Base-by-base conservation (phyloP, 1,284 basidiomycete genomes). In the Mycena sp. region DNA sequence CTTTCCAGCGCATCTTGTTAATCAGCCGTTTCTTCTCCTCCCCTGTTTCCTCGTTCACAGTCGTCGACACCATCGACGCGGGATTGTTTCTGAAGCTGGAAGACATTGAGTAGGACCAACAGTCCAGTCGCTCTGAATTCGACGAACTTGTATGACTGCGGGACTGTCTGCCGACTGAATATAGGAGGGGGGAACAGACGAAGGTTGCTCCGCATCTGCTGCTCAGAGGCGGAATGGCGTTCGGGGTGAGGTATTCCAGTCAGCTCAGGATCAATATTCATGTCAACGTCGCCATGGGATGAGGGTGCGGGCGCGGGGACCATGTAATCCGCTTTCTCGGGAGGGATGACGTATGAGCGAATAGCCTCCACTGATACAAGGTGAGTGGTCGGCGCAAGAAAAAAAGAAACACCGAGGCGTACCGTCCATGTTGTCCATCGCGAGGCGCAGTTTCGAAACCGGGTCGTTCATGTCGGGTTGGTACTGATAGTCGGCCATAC, bases 401-500 rank as follows among this genome's bases (percentile, higher is more conserved):
- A 7, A n/a, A 23, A 46, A 35, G 12, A n/a, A 23, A 3, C 29
- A 67, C 76, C 48, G 17, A 10, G 7, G 48, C 74, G 52, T 72
- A 96, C 95, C 91, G 71, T 98, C 90, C 81, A 96, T 87, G 3
- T 81, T 81, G 48, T 88, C 84, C 85, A 98, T 90, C 0, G 92
- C 87, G 12, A 82, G 70, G 3, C 92, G 87, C 55, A 98, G 77
- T 62, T 87, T 79, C 2, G 88, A 78, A 3, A 94, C 79, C 3
- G 89, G 87, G 71, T 96, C 93, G 23, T 86, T 77, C 71, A 83
- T 80, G 59, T 90, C 81, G 1, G 94, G 93, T 59, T 89, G 86
- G 76, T 88, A 97, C 76, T 97, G 95, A 73, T 89, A 97, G 74
- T 98, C 95, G 43, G 90, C 93, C 92, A 97, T 94, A 63, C 89